These are phyloP conservation scores for Dactylellina drechsleri DNA, from an alignment of 2,329 filamentous ascomycete genomes.

Conservation along the genomic window DNA sequence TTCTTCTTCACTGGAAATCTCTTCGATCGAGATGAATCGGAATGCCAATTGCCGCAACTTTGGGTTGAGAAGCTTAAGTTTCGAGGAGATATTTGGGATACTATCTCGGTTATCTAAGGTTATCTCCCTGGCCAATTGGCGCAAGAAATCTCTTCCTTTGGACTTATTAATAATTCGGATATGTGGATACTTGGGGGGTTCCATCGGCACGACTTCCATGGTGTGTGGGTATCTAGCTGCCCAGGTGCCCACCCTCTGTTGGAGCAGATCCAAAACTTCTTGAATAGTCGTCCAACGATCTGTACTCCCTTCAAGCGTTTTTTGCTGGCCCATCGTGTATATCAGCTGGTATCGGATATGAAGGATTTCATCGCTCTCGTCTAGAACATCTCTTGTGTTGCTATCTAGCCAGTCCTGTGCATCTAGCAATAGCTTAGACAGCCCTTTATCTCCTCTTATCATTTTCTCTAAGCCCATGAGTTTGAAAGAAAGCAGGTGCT, in stretches of 20 bases:
- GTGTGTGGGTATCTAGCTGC: slow-evolving; percentile 11
- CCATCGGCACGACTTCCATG: slow-evolving; percentile 22
- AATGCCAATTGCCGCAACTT: slow-evolving; percentile 10
- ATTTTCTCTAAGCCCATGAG: slow-evolving; percentile 69
- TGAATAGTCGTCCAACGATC: slow-evolving; percentile 70
- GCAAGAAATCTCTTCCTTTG: slow-evolving; percentile 60
- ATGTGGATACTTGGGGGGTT: slow-evolving; percentile 7
- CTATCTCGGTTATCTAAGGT: neutral
- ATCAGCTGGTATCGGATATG: slow-evolving; percentile 71
- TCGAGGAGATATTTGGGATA: slow-evolving; percentile 32
- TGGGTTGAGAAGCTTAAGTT: slow-evolving; percentile 8
- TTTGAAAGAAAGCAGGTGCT: slow-evolving; percentile 73
- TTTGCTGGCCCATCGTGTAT: slow-evolving; percentile 70
- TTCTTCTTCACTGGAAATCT: slow-evolving; percentile 17
- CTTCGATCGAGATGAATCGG: slow-evolving; percentile 11
- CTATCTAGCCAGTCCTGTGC: slow-evolving; percentile 65
- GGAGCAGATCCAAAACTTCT: slow-evolving; percentile 65
- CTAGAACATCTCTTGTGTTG: slow-evolving; percentile 68
- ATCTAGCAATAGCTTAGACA: slow-evolving; percentile 61
- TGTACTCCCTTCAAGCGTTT: slow-evolving; percentile 66
- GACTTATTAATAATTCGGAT: slow-evolving; percentile 57
- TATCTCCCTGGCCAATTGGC: slow-evolving; percentile 64
- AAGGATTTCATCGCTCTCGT: slow-evolving; percentile 74
- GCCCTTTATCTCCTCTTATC: neutral
- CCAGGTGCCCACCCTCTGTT: slow-evolving; percentile 3